Percentiles rank a stretch among this genome's conserved stretches.
These are phyloP conservation scores for Mrakia frigida DNA, from an alignment of 768 basidiomycete species.

Conservation along the genomic window DNA sequence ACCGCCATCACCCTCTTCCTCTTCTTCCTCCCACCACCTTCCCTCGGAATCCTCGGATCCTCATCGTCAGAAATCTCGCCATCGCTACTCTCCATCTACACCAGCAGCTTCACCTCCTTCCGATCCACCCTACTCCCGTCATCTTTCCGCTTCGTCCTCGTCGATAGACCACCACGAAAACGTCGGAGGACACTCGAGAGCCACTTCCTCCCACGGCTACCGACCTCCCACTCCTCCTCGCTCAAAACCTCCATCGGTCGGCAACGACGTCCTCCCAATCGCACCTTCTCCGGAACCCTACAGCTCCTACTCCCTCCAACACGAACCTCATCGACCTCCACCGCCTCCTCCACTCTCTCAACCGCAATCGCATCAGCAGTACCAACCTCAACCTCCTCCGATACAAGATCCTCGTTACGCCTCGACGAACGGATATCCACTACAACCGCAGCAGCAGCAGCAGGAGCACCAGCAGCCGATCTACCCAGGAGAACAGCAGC, in stretches of 20 bases:
- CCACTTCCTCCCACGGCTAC: not conserved
- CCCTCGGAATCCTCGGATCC: not conserved
- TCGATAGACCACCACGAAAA: not conserved
- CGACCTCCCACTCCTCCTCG: conserved; percentile 12
- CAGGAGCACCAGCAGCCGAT: conserved; percentile 11
- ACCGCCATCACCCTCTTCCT: not conserved
- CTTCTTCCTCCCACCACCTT: not conserved
- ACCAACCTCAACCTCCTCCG: not conserved
- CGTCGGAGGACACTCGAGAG: not conserved
- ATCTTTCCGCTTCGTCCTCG: not conserved
- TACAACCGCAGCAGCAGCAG: not conserved
- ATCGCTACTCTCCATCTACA: conserved; percentile 13
- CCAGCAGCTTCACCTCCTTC: not conserved
- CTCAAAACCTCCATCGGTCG: not conserved
- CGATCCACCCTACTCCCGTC: not conserved
- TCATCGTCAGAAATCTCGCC: conserved; percentile 21
- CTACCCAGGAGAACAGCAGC: conserved; percentile 6
- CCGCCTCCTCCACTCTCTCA: not conserved
- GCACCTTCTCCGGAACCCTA: not conserved
- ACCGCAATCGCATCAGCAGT: not conserved
- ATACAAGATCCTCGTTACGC: not conserved
- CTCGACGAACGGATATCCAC: not conserved
- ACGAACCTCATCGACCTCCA: conserved; percentile 14
- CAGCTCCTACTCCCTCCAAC: conserved; percentile 8
- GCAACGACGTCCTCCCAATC: not conserved